Evolutionary conservation across 805 yeast species (phyloP).

Genomic region (Candida glaebosa): DNA sequence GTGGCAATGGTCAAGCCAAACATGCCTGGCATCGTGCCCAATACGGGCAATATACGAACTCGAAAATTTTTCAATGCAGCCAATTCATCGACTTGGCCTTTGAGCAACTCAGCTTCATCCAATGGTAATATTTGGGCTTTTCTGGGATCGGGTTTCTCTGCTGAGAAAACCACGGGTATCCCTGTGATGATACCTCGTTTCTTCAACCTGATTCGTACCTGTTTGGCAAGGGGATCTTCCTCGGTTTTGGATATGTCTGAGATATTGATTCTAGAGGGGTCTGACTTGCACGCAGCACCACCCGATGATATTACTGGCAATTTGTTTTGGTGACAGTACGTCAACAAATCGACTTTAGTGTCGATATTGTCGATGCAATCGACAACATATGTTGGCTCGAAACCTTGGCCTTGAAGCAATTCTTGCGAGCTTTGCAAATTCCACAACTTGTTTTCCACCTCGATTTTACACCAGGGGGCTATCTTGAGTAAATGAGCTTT

Average conservation of each 20-base stretch:
- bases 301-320: conserved; percentile 82
- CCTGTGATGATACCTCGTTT: conserved; percentile 71
- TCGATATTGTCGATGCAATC: conserved; percentile 97
- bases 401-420: conserved; percentile 45
- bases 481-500: conserved; percentile 62
- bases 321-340: conserved; percentile 58
- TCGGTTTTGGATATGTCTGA: conserved; percentile 87
- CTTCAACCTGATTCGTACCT: conserved; percentile 81
- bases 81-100: conserved; percentile 82
- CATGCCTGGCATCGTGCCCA: conserved; percentile 96
- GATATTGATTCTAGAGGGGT: conserved; percentile 85
- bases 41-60: conserved; percentile 90
- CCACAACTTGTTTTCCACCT: conserved; percentile 77
- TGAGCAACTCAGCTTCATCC: conserved; percentile 73
- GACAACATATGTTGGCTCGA: conserved; percentile 71
- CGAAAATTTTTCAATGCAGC: conserved; percentile 87
- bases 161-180: conserved; percentile 85
- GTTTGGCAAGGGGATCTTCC: conserved; percentile 89
- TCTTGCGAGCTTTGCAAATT: conserved; percentile 60
- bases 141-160: conserved; percentile 95
- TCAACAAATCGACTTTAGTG: conserved; percentile 88
- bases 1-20: conserved; percentile 92
- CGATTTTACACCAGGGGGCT: conserved; percentile 93
- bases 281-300: conserved; percentile 97
- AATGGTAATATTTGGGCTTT: conserved; percentile 87